Conservation (phyloP, 2,329 filamentous ascomycete genomes). For the Myriosclerotinia duriaeana region DNA sequence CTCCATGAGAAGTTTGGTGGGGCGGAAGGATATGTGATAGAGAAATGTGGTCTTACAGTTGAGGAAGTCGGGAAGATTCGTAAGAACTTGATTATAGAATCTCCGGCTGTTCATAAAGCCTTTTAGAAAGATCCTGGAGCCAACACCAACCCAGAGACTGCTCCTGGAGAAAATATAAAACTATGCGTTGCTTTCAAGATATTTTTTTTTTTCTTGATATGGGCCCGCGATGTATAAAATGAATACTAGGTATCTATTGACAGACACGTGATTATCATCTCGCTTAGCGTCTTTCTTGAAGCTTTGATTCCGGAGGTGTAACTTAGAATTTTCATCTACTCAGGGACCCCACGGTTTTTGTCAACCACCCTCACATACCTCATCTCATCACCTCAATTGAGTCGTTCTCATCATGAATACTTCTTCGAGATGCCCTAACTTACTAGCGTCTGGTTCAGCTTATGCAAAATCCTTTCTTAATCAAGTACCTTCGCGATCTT, state of each 20-base stretch:
- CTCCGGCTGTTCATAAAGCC: conserved; percentile 26
- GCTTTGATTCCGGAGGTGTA: conserved; percentile 11
- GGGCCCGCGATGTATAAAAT: neutral
- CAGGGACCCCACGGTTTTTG: conserved; percentile 21
- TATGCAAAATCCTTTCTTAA: conserved; percentile 34
- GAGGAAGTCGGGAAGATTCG: conserved; percentile 55
- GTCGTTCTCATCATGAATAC: conserved; percentile 34
- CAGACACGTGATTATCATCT: conserved; percentile 8
- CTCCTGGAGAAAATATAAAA: too few species aligned
- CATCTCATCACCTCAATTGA: conserved; percentile 12
- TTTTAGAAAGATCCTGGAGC: neutral
- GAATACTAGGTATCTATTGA: neutral
- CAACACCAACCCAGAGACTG: too few species aligned
- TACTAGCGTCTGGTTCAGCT: conserved; percentile 28
- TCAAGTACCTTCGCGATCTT: conserved; percentile 34
- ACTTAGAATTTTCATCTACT: conserved; percentile 19
- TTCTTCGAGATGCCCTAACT: conserved; percentile 34
- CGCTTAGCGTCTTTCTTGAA: conserved; percentile 19
- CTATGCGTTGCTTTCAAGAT: too few species aligned
- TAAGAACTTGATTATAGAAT: conserved; percentile 48
- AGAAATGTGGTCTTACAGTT: conserved; percentile 56
- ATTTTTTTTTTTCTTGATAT: too few species aligned
- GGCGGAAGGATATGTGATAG: conserved; percentile 60
- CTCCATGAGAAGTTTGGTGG: conserved; percentile 61
- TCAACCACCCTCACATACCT: conserved; percentile 14